phyloP scores from a whole-genome alignment of 2,329 filamentous ascomycete genomes.

The Cephalotrichum gorgonifer region DNA sequence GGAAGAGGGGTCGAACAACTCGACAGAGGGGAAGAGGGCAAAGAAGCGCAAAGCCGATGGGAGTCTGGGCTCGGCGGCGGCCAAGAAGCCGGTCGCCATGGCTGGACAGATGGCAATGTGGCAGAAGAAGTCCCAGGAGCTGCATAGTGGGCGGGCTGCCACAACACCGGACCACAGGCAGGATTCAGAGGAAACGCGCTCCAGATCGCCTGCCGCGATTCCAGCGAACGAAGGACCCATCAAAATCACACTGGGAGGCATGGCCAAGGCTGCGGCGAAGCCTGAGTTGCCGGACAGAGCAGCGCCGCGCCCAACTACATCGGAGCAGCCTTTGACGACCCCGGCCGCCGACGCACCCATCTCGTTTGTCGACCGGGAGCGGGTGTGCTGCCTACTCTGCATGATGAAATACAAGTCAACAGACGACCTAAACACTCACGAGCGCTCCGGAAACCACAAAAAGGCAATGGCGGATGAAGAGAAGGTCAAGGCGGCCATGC shows the following conservation, averaged over 20 bases:
- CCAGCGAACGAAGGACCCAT: constrained; percentile 11
- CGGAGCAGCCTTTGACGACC: neutral
- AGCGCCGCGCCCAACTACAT: neutral
- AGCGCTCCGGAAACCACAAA: constrained; percentile 30
- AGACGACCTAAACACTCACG: constrained; percentile 30
- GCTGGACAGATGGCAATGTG: constrained; percentile 32
- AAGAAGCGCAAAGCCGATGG: constrained; percentile 47
- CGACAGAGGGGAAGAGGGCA: constrained; percentile 20
- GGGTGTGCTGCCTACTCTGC: constrained; percentile 32
- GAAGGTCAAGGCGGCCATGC: constrained; percentile 37
- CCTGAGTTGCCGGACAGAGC: neutral
- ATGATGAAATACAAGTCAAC: constrained; percentile 35
- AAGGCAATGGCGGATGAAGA: constrained; percentile 26
- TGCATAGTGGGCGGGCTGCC: constrained; percentile 13
- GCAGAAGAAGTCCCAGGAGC: constrained; percentile 32
- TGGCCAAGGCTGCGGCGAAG: constrained; percentile 4
- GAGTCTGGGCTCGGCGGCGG: constrained; percentile 13
- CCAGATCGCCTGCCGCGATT: neutral
- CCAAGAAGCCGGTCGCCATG: constrained; percentile 29
- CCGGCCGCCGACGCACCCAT: constrained; percentile 8
- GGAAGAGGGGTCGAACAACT: constrained; percentile 24
- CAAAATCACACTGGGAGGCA: constrained; percentile 19
- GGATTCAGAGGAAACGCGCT: neutral
- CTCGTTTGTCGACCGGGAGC: constrained; percentile 50
- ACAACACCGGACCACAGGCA: neutral